Conservation (phyloP, 495 filamentous ascomycete species). For the Neurospora sp. region DNA sequence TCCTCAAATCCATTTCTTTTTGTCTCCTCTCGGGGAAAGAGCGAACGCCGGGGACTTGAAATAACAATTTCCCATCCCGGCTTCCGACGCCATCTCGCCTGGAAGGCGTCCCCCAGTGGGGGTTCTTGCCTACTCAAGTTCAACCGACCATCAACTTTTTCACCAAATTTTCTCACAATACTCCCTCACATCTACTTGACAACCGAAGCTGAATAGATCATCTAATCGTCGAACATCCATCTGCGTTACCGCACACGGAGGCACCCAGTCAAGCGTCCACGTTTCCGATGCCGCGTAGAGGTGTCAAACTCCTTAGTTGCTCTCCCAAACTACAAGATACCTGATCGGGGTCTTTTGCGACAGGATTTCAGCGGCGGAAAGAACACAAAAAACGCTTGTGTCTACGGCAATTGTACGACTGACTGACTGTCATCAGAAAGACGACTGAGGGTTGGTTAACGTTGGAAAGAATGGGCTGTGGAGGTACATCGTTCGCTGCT, state of each 20-base stretch:
- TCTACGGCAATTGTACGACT: no score
- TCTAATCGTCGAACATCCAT: neutral
- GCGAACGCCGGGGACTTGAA: neutral
- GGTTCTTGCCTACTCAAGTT: neutral
- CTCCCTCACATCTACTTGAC: neutral
- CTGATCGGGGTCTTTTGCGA: neutral
- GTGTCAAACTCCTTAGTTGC: no score
- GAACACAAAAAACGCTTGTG: no score
- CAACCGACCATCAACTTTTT: neutral
- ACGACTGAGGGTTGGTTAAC: neutral
- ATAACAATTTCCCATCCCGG: neutral
- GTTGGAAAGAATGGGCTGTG: neutral
- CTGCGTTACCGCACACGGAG: neutral
- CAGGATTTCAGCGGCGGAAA: neutral
- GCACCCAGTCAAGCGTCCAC: neutral
- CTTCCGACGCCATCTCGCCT: neutral
- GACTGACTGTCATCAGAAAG: neutral
- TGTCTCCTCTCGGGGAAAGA: neutral
- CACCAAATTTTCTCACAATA: neutral
- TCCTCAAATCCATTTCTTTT: neutral
- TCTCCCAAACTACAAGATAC: no score
- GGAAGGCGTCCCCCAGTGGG: neutral
- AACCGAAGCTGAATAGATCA: neutral
- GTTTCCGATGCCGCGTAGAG: no score
- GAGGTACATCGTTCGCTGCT: neutral